Evolutionary conservation across 257 asterid species (phyloP).

Genomic region (Solanum rostratum): DNA sequence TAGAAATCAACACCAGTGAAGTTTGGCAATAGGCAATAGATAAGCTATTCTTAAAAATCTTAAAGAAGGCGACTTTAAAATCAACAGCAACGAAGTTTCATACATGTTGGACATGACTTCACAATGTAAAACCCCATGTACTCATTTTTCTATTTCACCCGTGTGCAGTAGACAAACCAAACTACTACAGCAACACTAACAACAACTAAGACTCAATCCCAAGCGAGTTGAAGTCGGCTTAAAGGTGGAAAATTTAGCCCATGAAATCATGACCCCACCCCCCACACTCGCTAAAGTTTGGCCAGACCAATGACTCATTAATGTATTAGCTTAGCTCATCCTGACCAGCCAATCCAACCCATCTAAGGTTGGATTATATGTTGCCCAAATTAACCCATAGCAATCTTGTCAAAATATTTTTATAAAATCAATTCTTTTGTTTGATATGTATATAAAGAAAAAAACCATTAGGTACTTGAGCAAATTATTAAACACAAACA

Average conservation of each 20-base stretch:
- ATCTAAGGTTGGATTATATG: too few relatives aligned
- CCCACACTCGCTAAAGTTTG: not conserved
- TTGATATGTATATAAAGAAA: not conserved
- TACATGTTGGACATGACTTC: not conserved
- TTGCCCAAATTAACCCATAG: too few relatives aligned
- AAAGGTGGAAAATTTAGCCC: not conserved
- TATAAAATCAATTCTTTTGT: too few relatives aligned
- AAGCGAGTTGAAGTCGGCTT: not conserved
- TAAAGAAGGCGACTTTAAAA: not conserved
- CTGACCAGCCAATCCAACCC: not conserved
- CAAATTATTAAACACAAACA: not conserved
- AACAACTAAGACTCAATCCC: not conserved
- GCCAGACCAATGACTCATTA: not conserved
- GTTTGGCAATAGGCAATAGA: not conserved
- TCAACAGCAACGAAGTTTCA: not conserved
- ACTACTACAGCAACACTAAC: not conserved
- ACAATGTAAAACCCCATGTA: not conserved
- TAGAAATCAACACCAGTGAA: not conserved
- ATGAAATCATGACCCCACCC: not conserved
- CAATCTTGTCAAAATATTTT: not conserved
- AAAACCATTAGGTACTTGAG: not conserved
- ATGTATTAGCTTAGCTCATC: not conserved
- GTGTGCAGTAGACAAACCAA: not conserved
- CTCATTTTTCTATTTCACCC: not conserved
- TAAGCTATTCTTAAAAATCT: not conserved